Evolutionary conservation across 495 filamentous ascomycete genomes (phyloP), one percentile per base, ranked within the genome.

Genomic region (Aspergillus indologenus): DNA sequence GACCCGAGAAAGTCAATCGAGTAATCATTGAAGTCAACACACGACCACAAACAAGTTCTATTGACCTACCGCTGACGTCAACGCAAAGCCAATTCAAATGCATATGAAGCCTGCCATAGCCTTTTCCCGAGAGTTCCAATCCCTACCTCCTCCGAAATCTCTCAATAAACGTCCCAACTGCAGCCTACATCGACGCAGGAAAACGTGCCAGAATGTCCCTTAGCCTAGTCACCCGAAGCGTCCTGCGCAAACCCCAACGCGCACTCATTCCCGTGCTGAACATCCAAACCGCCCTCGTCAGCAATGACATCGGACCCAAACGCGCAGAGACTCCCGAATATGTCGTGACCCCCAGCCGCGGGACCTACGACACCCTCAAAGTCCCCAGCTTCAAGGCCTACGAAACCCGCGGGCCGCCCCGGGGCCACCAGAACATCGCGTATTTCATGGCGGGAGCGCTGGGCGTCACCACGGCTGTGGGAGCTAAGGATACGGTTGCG

Each of bases 361-460:
- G 78, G 56, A 67, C 24, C 48, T 24, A 68, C 60, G 76, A 78
- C 45, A 87, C 87, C 56, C 78, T 79, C 69, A 89, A 90, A 72
- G 85, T 98, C 67, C 95, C 95, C 60, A 87, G 89, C 76, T 99
- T 96, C 76, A 80, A 81, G 71, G 87, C 92, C 70, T 99, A 99
- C 79, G 77, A 83, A 78, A 85, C 83, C 74, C 87, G 85, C 70
- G 78, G 73, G 60, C 69, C 76, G 53, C 71, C 83, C 56, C 82
- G 79, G 67, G 75, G 77, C 59, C 96, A 96, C 77, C 85, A 89
- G 78, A 81, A 96, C 65, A 95, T 96, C 78, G 83, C 83, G 65
- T 99, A 99, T 84, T 99, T 98, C 79, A 94, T 97, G 90, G 94
- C 93, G 59, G 94, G 94, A 63, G 87, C 92, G 18, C 88, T 98